These are phyloP conservation scores for Entamoeba nuttalli DNA, from an alignment of 208 protist species.

Conservation along the genomic window DNA sequence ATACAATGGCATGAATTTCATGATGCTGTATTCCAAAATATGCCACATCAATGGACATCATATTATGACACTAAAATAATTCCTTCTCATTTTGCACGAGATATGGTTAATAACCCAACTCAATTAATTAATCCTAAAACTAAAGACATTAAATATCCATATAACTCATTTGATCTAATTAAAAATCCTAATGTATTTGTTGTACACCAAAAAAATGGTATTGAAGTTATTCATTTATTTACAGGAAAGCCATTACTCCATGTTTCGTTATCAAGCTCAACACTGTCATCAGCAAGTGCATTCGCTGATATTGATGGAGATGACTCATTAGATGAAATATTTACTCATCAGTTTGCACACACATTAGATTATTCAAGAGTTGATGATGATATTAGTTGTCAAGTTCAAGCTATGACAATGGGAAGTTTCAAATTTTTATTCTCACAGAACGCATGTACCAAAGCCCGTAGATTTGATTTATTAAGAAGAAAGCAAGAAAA, in stretches of 20 bases:
- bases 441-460: not conserved
- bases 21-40: not conserved
- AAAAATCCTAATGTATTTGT: not conserved
- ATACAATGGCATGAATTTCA: not conserved
- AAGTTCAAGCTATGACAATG: not conserved
- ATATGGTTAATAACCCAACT: not conserved
- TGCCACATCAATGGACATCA: not conserved
- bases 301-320: not conserved
- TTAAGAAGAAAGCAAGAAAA: not conserved
- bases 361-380: not conserved
- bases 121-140: not conserved
- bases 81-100: not conserved
- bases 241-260: not conserved
- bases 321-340: not conserved
- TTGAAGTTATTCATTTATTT: not conserved
- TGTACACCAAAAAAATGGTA: not conserved
- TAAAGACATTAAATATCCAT: not conserved
- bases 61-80: not conserved
- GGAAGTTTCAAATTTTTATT: not conserved
- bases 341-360: not conserved
- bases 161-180: not conserved
- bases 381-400: not conserved
- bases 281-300: not conserved
- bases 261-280: not conserved
- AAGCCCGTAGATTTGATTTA: not conserved